These are phyloP conservation scores for Licmophora abbreviata DNA, from an alignment of 108 stramenopile species.

Conservation along the genomic window DNA sequence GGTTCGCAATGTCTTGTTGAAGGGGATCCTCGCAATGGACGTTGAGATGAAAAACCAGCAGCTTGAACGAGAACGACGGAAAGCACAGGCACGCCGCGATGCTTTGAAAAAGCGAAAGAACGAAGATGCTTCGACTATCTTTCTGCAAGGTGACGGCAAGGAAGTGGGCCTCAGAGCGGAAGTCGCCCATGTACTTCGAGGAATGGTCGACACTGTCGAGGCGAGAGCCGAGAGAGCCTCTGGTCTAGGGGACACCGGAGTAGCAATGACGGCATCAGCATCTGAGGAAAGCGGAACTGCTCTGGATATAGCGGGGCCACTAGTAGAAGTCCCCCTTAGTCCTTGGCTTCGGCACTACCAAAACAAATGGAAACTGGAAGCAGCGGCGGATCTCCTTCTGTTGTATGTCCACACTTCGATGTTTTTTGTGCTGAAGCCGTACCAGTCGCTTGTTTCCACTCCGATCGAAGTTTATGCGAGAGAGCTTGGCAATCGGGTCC, in stretches of 20 bases:
- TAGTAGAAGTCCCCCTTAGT: no score
- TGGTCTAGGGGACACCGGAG: no score
- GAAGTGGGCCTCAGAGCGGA: no score
- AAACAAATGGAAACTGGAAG: no score
- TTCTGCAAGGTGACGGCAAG: no score
- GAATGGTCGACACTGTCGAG: constrained; percentile 20
- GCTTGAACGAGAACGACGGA: constrained; percentile 6
- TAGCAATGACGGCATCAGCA: no score
- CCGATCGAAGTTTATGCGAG: constrained; percentile 84
- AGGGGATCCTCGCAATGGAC: constrained; percentile 40
- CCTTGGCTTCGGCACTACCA: constrained; percentile 40
- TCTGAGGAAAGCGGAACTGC: no score
- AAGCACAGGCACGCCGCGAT: constrained; percentile 3
- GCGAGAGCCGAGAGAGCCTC: background rate
- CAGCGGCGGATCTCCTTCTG: constrained; percentile 78
- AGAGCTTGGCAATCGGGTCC: constrained; percentile 59
- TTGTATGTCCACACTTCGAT: constrained; percentile 71
- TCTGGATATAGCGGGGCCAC: no score
- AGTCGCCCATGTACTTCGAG: no score
- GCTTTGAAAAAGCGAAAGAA: no score
- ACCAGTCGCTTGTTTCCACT: constrained; percentile 58
- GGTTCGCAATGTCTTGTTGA: constrained; percentile 42
- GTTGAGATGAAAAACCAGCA: constrained; percentile 32
- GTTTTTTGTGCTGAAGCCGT: constrained; percentile 69
- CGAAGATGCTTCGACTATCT: no score